These are phyloP conservation scores for Bjerkandera adusta DNA, from an alignment of 1,284 basidiomycete species.

Conservation along the genomic window DNA sequence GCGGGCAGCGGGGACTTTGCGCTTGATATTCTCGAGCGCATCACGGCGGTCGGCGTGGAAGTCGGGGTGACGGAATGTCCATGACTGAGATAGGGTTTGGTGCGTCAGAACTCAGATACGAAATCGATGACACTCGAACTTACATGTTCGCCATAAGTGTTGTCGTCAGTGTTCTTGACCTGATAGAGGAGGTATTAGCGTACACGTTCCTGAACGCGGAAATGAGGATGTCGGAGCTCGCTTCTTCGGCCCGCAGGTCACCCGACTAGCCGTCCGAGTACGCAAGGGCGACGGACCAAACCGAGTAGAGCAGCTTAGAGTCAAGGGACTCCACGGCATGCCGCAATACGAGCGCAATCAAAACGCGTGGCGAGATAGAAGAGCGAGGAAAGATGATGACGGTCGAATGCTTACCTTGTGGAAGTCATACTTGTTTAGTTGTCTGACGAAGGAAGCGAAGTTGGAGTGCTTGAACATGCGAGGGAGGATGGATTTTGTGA, in stretches of 20 bases:
- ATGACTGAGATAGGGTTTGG: constrained; percentile 52
- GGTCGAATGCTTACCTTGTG: constrained; percentile 70
- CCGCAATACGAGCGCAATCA: constrained; percentile 9
- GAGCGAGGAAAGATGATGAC: constrained; percentile 1
- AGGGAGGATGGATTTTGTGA: constrained; percentile 92
- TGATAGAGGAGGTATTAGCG: no score
- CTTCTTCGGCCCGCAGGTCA: no score
- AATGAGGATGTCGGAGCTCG: no score
- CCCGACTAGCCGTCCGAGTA: no score
- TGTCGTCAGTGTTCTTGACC: constrained; percentile 81
- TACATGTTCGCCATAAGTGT: constrained; percentile 78
- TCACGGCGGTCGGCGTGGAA: constrained; percentile 87
- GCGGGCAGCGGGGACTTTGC: constrained; percentile 80
- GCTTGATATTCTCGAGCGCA: constrained; percentile 91
- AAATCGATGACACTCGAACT: constrained; percentile 25
- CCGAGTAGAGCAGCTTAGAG: no score
- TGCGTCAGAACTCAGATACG: neutral
- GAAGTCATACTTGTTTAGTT: constrained; percentile 98
- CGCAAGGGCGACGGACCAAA: no score
- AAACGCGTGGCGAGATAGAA: constrained; percentile 12
- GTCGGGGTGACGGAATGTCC: constrained; percentile 96
- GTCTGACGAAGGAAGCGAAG: constrained; percentile 91
- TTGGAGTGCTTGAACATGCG: constrained; percentile 98
- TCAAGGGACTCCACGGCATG: no score
- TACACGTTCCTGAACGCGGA: no score